These are phyloP conservation scores for Melaleuca alternifolia DNA, from an alignment of 345 rosid genomes.

Conservation along the genomic window DNA sequence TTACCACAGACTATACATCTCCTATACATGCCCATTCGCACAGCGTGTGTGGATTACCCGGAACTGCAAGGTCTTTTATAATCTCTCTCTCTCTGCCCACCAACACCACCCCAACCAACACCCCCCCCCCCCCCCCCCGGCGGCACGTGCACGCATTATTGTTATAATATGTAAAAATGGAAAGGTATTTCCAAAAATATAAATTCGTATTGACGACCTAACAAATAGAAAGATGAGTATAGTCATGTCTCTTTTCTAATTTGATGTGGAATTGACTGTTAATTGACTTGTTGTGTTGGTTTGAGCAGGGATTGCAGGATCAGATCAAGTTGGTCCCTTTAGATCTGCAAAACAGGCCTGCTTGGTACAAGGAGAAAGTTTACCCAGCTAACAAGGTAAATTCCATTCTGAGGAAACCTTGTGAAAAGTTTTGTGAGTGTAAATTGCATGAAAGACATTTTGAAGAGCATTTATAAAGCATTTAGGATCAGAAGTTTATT, in stretches of 20 bases:
- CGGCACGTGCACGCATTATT: not conserved
- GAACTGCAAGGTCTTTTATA: constrained; percentile 49
- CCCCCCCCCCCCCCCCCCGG: not conserved
- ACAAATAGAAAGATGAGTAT: not conserved
- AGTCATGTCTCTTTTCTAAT: not conserved
- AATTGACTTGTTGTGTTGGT: not conserved
- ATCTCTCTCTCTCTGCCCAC: not conserved
- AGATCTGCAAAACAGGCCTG: constrained; percentile 59
- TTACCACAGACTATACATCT: constrained; percentile 50
- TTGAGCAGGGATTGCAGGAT: constrained; percentile 70
- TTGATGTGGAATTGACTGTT: not conserved
- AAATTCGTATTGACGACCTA: not conserved
- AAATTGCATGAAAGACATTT: not conserved
- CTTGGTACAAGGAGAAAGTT: constrained; percentile 82
- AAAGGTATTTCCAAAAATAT: not conserved
- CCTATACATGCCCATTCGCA: constrained; percentile 66
- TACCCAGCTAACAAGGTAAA: constrained; percentile 68
- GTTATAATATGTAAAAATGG: not conserved
- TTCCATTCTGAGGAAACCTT: not conserved
- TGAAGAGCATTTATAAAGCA: not conserved
- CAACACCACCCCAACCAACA: no score
- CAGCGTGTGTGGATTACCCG: constrained; percentile 81
- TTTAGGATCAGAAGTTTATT: not conserved
- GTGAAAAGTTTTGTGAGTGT: not conserved
- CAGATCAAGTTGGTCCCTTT: constrained; percentile 65